Evolutionary conservation across 208 protist species (phyloP).

Genomic region (Endotrypanum monterogeii): DNA sequence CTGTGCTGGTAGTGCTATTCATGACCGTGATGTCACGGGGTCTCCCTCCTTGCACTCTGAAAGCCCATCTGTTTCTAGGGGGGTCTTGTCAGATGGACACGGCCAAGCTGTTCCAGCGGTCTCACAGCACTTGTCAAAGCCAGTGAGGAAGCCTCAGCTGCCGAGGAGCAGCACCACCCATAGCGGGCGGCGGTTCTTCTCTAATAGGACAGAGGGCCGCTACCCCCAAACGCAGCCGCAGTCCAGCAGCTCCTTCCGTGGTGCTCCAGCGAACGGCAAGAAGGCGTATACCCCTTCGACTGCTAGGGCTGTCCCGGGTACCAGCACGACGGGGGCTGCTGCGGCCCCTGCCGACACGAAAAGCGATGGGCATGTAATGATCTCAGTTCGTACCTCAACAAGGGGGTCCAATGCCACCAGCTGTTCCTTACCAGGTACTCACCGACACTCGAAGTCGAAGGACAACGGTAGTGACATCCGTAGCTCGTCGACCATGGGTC

Average conservation of each 20-base stretch:
- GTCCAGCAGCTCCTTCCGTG: neutral
- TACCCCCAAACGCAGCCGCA: neutral
- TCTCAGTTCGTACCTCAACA: neutral
- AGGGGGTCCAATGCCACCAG: neutral
- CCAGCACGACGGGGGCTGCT: neutral
- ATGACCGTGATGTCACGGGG: neutral
- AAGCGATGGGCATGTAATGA: neutral
- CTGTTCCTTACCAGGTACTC: neutral
- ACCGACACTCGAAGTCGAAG: neutral
- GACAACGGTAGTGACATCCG: neutral
- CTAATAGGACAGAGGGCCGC: neutral
- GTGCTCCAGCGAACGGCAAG: neutral
- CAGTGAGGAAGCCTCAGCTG: neutral
- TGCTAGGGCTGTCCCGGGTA: neutral
- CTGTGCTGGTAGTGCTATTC: neutral
- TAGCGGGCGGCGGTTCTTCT: neutral
- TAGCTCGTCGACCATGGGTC: neutral
- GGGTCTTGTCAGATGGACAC: conserved; percentile 8
- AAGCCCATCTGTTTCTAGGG: conserved; percentile 22
- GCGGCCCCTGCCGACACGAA: conserved; percentile 1
- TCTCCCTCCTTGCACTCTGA: neutral
- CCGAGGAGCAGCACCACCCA: neutral
- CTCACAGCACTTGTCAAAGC: neutral
- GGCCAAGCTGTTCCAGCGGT: neutral
- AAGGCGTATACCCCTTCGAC: neutral